These are phyloP conservation scores for Trichoderma parareesei DNA, from an alignment of 495 filamentous ascomycete species.

Conservation along the genomic window DNA sequence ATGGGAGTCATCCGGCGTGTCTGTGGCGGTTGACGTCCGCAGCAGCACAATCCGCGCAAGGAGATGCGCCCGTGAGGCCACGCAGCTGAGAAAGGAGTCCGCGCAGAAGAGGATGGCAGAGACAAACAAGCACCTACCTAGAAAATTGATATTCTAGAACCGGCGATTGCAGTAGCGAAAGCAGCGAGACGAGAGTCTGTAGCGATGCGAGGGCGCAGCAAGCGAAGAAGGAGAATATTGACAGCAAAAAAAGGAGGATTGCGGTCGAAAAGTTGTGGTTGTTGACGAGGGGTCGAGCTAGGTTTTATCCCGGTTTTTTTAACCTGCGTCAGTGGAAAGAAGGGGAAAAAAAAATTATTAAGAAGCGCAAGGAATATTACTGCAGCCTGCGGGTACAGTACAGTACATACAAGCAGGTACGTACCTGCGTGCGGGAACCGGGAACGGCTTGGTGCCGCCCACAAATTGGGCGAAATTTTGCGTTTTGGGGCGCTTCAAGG, in stretches of 20 bases:
- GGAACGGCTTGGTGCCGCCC: not conserved
- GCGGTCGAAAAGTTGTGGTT: not conserved
- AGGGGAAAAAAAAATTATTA: not conserved
- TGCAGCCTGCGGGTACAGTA: not conserved
- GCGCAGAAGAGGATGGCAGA: not conserved
- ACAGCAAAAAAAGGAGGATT: not conserved
- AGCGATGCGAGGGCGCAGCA: not conserved
- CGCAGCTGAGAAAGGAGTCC: not conserved
- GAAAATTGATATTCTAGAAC: not conserved
- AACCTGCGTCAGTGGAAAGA: not conserved
- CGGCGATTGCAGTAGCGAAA: not conserved
- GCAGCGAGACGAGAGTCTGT: not conserved
- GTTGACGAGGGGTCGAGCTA: conserved; percentile 6
- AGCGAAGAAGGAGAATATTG: not conserved
- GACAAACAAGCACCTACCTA: not conserved
- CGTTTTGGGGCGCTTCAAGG: not conserved
- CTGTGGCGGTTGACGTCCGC: conserved; percentile 4
- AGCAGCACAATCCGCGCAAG: not conserved
- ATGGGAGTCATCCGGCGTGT: not conserved
- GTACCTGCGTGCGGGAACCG: not conserved
- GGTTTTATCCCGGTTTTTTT: conserved; percentile 2
- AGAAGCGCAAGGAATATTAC: not conserved
- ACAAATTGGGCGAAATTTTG: not conserved
- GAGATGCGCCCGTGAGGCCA: not conserved
- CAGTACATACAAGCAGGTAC: not conserved